Evolutionary conservation across 2,329 filamentous ascomycete species (phyloP), one percentile per base, ranked within the genome.

Genomic region (Falciphora oryzae): DNA sequence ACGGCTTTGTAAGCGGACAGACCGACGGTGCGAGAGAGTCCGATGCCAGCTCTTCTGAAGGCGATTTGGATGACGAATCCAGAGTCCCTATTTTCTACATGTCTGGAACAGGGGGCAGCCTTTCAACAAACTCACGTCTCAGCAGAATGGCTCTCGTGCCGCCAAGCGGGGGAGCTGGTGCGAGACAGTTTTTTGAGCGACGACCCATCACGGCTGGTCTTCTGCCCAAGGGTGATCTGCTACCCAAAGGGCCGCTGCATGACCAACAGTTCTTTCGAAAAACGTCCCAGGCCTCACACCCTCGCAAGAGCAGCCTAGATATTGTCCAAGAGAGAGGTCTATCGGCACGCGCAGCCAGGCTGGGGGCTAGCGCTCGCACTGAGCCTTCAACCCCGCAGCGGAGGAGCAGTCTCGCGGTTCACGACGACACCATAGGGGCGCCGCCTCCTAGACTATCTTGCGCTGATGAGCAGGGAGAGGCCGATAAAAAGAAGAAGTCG

Each of bases 111-210:
- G 44, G n/a, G 8, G 44, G 44, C 44, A n/a, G 10, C 22, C 3
- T 25, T 8, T 53, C 22, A 4, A 53, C 44, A 3, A 11, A 10
- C 1, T 22, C 44, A 10, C 58, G 58, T n/a, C 22, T 35, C 22
- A 60, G 57, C 16, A 57, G 57, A n/a, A 59, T 63, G 57, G 32
- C 62, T 22, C 44, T 63, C 25, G 62, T 63, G 11, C 62, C 62
- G 7, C 58, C 58, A 6, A 60, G 28, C 31, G 18, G 58, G 4
- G 13, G 28, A 5, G 4, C 31, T 11, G 31, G 22, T 18, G 31
- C 22, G 2, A 60, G 58, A 25, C 18, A 35, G 28, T 18, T 60
- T 18, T 60, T 60, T 16, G 57, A 58, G 14, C 22, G 29, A 28
- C 25, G 29, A 5, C 57, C 58, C 16, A 25, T 60, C 58, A n/a